phyloP scores from a whole-genome alignment of 1,284 basidiomycete species.

The Naganishia albida region DNA sequence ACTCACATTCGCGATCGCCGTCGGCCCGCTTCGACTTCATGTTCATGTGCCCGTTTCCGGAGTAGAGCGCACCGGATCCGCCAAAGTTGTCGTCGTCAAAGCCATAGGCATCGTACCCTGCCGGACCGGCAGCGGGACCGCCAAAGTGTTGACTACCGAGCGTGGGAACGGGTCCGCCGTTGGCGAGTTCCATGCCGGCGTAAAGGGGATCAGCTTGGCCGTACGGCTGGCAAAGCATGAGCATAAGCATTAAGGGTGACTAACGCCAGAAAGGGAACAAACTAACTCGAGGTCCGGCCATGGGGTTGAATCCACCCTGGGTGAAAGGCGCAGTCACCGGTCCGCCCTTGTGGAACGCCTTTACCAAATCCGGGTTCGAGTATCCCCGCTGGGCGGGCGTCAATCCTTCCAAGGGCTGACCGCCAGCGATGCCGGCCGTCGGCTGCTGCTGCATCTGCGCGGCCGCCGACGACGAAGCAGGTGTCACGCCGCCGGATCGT shows the following conservation, averaged over 20 bases:
- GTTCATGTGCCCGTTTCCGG: constrained; percentile 68
- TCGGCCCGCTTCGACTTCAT: constrained; percentile 92
- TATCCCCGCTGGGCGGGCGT: constrained; percentile 50
- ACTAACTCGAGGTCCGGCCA: constrained; percentile 23
- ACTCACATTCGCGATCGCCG: constrained; percentile 78
- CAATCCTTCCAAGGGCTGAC: constrained; percentile 42
- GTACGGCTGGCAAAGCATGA: constrained; percentile 44
- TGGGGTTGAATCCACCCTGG: constrained; percentile 40
- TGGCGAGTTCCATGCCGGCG: constrained; percentile 39
- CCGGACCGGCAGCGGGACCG: constrained; percentile 12
- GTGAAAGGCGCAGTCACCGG: constrained; percentile 51
- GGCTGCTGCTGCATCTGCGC: constrained; percentile 5
- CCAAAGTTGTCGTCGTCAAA: constrained; percentile 63
- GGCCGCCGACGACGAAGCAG: not conserved
- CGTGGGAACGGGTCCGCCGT: constrained; percentile 55
- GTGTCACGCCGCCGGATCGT: constrained; percentile 40
- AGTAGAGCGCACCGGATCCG: constrained; percentile 77
- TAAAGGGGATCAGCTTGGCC: constrained; percentile 49
- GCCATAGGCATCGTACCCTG: constrained; percentile 65
- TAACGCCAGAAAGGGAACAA: not conserved
- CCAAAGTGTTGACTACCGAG: constrained; percentile 51
- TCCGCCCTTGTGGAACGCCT: constrained; percentile 70
- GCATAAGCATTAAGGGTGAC: constrained; percentile 33
- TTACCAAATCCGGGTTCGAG: constrained; percentile 55
- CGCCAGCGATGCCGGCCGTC: constrained; percentile 31